Evolutionary conservation across 2,329 filamentous ascomycete genomes (phyloP), one percentile per base, ranked within the genome.

Genomic region (Sporothrix pseudoabietina): DNA sequence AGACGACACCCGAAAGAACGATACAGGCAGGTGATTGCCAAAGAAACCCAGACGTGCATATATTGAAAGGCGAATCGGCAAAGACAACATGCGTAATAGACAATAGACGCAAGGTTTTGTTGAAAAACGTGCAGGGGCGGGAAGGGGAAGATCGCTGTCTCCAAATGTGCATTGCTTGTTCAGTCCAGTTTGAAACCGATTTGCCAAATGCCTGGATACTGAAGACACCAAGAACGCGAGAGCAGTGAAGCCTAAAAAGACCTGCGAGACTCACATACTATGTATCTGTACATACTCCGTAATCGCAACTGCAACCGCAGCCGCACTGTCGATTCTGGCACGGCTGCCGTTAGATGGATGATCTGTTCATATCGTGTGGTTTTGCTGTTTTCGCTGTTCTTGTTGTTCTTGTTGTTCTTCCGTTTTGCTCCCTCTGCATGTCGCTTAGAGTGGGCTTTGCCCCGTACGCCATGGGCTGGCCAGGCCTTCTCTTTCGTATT

Each of bases 201-300:
- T 74, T 74, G 71, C 74, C 73, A 65, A 73, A 73, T 74, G 74
- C 74, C 63, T 74, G 71, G 72, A 74, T 65, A 39, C 47, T 55
- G 73, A 70, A 71, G 61, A 71, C 66, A 57, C 44, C 44, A 71
- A 71, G 44, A 35, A 30, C 16, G 26, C 30, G 44, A 44, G 26
- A 32, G n/a, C n/a, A n/a, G 26, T 52, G 68, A 47, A 4, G 49
- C 66, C 30, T 14, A 9, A 26, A 26, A 69, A 26, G 26, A 30
- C 12, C 22, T 66, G 61, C 39, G 22, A 19, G 61, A 69, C 66
- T 55, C 30, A 35, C 22, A 68, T 68, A n/a, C n/a, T n/a, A 26
- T 35, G 52, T 14, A 55, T 54, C 49, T 35, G 55, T 14, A 35
- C 8, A 3, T 12, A n/a, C 52, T n/a, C n/a, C n/a, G 52, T 9